These are phyloP conservation scores for Emmonsiellopsis sp. DNA, from an alignment of 2,329 filamentous ascomycete species.

Conservation along the genomic window DNA sequence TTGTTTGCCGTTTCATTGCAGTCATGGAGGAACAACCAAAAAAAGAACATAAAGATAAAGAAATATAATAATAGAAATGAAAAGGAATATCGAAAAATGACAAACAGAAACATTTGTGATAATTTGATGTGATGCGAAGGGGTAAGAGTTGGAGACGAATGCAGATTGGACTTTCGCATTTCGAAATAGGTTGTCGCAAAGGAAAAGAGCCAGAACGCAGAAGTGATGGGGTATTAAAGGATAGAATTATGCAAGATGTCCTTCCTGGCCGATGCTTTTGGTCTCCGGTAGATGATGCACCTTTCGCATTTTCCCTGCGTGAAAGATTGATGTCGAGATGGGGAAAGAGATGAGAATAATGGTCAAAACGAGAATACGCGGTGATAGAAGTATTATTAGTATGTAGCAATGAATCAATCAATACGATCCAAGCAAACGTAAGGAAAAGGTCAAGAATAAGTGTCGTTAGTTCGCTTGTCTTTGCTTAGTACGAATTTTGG, in stretches of 20 bases:
- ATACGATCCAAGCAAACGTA: neutral
- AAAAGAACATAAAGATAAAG: neutral
- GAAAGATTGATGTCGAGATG: neutral
- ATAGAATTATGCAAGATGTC: no score
- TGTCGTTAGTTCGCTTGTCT: neutral
- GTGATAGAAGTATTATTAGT: neutral
- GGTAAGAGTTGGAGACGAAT: neutral
- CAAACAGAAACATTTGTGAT: neutral
- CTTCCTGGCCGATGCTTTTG: no score
- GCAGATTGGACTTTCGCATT: no score
- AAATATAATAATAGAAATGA: neutral
- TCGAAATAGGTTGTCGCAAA: no score
- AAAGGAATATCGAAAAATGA: neutral
- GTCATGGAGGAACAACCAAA: neutral
- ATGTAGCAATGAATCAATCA: neutral
- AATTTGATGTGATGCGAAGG: neutral
- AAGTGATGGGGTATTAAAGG: no score
- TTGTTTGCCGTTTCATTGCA: neutral
- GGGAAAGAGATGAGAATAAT: neutral
- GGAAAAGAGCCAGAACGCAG: no score
- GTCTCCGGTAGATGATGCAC: no score
- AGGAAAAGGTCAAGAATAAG: neutral
- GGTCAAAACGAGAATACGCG: neutral
- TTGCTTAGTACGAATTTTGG: neutral
- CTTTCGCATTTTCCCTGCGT: neutral